A percentile compares a stretch with the other conserved stretches of the same genome.
Conservation (phyloP, 805 yeast genomes). For the Wickerhamiella domercqiae region DNA sequence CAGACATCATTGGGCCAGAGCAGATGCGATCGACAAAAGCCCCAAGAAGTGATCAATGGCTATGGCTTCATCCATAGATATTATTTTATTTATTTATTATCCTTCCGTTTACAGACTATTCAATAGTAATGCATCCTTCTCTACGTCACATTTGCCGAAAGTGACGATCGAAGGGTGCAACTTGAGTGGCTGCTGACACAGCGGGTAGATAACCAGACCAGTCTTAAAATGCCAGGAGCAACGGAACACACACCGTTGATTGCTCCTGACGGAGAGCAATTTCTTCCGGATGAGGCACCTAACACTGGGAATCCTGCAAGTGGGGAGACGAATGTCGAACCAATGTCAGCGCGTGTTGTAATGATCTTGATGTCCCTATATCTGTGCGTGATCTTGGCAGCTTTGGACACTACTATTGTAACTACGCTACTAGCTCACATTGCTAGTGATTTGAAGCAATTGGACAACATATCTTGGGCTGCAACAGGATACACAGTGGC, state of each 20-base stretch:
- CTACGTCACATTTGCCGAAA: no score
- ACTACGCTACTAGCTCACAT: conserved; percentile 43
- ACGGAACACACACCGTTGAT: conserved; percentile 1
- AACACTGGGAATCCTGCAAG: not conserved
- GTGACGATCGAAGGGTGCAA: no score
- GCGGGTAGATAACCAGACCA: no score
- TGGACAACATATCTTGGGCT: conserved; percentile 46
- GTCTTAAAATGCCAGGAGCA: no score
- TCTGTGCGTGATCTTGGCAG: conserved; percentile 31
- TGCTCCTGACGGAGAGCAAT: not conserved
- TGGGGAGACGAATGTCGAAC: not conserved
- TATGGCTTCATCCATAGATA: no score
- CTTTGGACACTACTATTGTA: conserved; percentile 45
- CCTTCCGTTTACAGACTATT: no score
- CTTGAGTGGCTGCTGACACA: no score
- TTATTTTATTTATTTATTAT: no score
- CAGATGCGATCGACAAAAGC: no score
- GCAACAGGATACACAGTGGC: conserved; percentile 58
- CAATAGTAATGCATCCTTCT: no score
- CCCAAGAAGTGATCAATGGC: no score
- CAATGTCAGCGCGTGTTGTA: conserved; percentile 3
- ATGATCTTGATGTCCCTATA: conserved; percentile 18
- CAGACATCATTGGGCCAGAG: no score
- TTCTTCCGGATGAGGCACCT: not conserved
- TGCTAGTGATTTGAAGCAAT: conserved; percentile 42